Conservation (phyloP, 441 rosid species). For the Aleurites moluccanus region DNA sequence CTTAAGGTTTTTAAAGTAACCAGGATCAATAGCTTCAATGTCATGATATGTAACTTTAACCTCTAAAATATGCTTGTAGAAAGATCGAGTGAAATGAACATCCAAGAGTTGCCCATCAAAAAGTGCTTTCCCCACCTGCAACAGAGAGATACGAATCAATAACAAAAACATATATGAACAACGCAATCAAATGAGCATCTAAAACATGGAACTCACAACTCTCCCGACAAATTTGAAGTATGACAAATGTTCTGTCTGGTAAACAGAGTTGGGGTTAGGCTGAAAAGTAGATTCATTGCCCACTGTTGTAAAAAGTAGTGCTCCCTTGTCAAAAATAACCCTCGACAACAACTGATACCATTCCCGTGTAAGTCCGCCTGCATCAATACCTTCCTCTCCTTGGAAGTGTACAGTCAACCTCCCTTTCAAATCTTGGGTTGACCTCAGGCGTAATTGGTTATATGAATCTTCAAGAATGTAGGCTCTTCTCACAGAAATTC, state of each 20-base stretch:
- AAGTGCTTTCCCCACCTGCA: conserved; percentile 93
- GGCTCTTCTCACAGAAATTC: conserved; percentile 94
- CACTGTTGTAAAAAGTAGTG: conserved; percentile 91
- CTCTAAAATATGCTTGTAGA: conserved; percentile 94
- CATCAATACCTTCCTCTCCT: conserved; percentile 98
- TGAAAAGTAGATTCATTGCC: conserved; percentile 98
- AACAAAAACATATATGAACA: conserved; percentile 10
- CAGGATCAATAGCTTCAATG: conserved; percentile 97
- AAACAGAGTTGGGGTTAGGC: conserved; percentile 95
- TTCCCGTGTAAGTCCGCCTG: conserved; percentile 98
- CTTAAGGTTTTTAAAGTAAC: conserved; percentile 76
- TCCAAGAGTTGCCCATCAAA: conserved; percentile 94
- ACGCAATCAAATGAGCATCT: conserved; percentile 15
- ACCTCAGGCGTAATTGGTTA: conserved; percentile 86
- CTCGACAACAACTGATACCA: conserved; percentile 97
- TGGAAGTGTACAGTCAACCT: conserved; percentile 91
- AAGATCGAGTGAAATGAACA: conserved; percentile 96
- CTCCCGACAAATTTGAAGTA: conserved; percentile 97
- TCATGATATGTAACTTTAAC: conserved; percentile 91
- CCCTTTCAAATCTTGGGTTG: conserved; percentile 84
- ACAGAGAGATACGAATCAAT: conserved; percentile 24
- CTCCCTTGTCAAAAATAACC: conserved; percentile 96
- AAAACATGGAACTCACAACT: conserved; percentile 64
- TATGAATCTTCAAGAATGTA: conserved; percentile 97
- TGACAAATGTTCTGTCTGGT: conserved; percentile 95